Evolutionary conservation across 176 grass and related monocot genomes (phyloP), one percentile per base, ranked within the genome.

Genomic region (Phyllostachys edulis): DNA sequence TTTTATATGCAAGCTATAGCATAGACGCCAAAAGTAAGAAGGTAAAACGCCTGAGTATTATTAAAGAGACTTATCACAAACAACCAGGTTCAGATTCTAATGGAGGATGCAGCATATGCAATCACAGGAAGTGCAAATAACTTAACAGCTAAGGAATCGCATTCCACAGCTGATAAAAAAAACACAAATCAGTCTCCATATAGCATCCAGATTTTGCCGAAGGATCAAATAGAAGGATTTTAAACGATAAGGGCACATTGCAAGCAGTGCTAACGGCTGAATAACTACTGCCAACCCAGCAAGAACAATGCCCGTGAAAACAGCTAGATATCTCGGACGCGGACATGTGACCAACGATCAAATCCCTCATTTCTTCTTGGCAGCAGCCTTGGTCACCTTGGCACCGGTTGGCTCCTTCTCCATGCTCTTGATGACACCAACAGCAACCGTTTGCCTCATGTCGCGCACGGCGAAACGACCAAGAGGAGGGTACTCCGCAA

Each of bases 321-420:
- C 62, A 15, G 27, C 62, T 64, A 64, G 27, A 69, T 12, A 76
- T 37, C 4, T 73, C 0, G 0, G 2, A 18, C 5, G 5, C 16
- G 18, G 16, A 54, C 3, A 9, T 24, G 21, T 2, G n/a, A 59
- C 0, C 56, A 23, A 24, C 8, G 0, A 75, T 8, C 75, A 86
- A 68, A 44, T 39, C 15, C 56, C 60, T 97, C 90, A 97, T 67
- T 97, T 97, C 94, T 97, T 97, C 94, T 97, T 97, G 46, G 77
- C 83, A 18, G 94, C 92, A 78, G 94, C 92, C 90, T 97, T 94
- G 79, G 94, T 97, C 7, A 97, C 71, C 91, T 97, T 97, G 49
- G 94, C 94, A 2, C 94, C 89, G 1, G 89, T 92, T 0, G 91
- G 89, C 29, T 97, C 90, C 83, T 97, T 97, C 79, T 97, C 94